These are phyloP conservation scores for Talaromyces sp. DNA, from an alignment of 2,329 filamentous ascomycete genomes.

Conservation along the genomic window DNA sequence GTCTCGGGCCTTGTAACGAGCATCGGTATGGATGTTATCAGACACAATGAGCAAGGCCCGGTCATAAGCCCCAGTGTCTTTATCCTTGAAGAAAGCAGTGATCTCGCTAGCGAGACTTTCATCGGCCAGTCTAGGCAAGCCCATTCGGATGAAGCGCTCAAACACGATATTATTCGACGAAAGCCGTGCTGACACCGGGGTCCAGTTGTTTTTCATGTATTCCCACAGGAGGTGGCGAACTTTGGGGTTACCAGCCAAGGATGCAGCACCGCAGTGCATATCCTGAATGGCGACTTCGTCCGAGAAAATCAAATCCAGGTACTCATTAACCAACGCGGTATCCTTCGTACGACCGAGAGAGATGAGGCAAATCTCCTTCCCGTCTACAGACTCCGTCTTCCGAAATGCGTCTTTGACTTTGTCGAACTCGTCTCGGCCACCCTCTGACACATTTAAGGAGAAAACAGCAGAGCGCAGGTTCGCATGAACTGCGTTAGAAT, in stretches of 20 bases:
- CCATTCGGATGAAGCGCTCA: conserved; percentile 78
- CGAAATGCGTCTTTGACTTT: conserved; percentile 80
- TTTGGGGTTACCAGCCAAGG: conserved; percentile 66
- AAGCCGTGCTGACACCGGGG: conserved; percentile 63
- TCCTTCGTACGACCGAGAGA: conserved; percentile 71
- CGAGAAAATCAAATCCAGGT: conserved; percentile 71
- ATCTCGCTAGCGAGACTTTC: conserved; percentile 67
- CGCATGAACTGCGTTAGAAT: conserved; percentile 67
- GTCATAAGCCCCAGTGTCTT: conserved; percentile 81
- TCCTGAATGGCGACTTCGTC: conserved; percentile 81
- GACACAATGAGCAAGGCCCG: conserved; percentile 77
- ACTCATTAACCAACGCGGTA: conserved; percentile 58
- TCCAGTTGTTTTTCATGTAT: conserved; percentile 81
- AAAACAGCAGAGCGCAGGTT: conserved; percentile 77
- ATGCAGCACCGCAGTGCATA: conserved; percentile 72
- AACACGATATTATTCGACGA: conserved; percentile 78
- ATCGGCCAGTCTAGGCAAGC: conserved; percentile 73
- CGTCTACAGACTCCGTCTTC: conserved; percentile 77
- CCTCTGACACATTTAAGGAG: conserved; percentile 68
- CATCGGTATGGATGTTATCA: conserved; percentile 79
- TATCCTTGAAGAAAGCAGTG: conserved; percentile 73
- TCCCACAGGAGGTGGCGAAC: conserved; percentile 75
- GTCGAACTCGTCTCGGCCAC: conserved; percentile 63
- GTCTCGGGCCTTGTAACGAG: conserved; percentile 76
- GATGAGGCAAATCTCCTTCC: conserved; percentile 76